Conservation (phyloP, 306 rosid species). For the Cucurbita ficifolia region DNA sequence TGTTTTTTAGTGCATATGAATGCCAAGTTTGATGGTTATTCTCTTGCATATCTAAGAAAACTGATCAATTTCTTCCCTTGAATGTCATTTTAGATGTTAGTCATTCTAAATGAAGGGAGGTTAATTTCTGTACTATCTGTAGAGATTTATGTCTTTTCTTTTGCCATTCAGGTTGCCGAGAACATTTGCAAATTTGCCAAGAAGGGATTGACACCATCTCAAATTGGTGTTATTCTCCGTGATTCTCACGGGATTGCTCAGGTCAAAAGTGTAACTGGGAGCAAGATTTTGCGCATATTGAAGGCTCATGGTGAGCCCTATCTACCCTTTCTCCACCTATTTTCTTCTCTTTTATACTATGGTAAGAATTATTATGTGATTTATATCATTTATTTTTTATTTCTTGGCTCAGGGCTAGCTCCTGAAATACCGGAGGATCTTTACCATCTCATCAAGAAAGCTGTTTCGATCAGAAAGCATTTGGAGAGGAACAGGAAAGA, state of each 20-base stretch:
- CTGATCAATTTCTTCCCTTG: too few species aligned
- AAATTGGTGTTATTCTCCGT: conserved; percentile 88
- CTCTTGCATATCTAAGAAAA: not conserved
- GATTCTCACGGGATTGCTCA: conserved; percentile 79
- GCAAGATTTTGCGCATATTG: conserved; percentile 60
- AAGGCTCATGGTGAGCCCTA: conserved; percentile 55
- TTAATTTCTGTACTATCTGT: not conserved
- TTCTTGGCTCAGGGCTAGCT: conserved; percentile 37
- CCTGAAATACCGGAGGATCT: conserved; percentile 93
- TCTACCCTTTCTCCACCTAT: not conserved
- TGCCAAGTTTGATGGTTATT: not conserved
- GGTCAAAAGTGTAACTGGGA: conserved; percentile 59
- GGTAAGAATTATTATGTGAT: not conserved
- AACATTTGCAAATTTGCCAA: conserved; percentile 80
- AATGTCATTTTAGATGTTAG: not conserved
- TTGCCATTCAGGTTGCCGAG: conserved; percentile 42
- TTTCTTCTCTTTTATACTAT: not conserved
- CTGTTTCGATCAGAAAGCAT: conserved; percentile 74
- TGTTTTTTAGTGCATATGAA: not conserved
- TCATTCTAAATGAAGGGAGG: too few species aligned
- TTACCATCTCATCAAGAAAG: conserved; percentile 85
- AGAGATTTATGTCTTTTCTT: not conserved
- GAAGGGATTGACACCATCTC: conserved; percentile 86
- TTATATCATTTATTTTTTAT: not conserved
- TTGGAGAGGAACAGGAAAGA: conserved; percentile 82